These are phyloP conservation scores for Pyrenochaeta sp. DNA, from an alignment of 2,329 filamentous ascomycete species.

Conservation along the genomic window DNA sequence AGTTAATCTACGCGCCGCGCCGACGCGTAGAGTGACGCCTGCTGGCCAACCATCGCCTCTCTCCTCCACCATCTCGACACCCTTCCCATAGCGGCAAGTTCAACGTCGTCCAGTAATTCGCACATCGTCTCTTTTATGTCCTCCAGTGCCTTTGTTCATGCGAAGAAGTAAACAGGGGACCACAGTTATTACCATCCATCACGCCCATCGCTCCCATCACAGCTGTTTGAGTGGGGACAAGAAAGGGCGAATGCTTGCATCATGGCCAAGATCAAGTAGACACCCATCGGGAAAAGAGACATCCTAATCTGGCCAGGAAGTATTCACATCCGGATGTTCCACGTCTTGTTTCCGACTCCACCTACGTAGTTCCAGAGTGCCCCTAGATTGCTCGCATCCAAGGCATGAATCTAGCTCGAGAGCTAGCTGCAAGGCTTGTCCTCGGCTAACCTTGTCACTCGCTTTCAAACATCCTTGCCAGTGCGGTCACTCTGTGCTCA, in stretches of 20 bases:
- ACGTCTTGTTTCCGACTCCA: neutral
- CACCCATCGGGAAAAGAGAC: neutral
- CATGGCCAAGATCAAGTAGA: too few relatives aligned
- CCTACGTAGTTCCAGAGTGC: conserved; percentile 5
- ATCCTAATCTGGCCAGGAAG: neutral
- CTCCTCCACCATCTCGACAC: conserved; percentile 7
- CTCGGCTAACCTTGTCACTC: conserved; percentile 10
- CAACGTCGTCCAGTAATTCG: neutral
- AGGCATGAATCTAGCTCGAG: conserved; percentile 15
- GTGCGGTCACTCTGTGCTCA: neutral
- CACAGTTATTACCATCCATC: too few relatives aligned
- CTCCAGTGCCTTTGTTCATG: neutral
- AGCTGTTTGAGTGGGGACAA: too few relatives aligned
- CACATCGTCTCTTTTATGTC: neutral
- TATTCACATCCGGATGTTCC: neutral
- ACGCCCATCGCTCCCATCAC: neutral
- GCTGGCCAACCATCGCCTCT: conserved; percentile 11
- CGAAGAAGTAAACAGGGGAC: neutral
- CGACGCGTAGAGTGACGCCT: conserved; percentile 6
- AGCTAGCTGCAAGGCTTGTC: neutral
- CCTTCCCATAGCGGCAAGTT: neutral
- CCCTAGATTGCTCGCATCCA: conserved; percentile 16
- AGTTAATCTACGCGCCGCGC: conserved; percentile 14
- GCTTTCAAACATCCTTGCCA: neutral
- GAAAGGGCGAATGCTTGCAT: too few relatives aligned